These are phyloP conservation scores for Alternaria burnsii DNA, from an alignment of 2,329 filamentous ascomycete genomes.

Conservation along the genomic window DNA sequence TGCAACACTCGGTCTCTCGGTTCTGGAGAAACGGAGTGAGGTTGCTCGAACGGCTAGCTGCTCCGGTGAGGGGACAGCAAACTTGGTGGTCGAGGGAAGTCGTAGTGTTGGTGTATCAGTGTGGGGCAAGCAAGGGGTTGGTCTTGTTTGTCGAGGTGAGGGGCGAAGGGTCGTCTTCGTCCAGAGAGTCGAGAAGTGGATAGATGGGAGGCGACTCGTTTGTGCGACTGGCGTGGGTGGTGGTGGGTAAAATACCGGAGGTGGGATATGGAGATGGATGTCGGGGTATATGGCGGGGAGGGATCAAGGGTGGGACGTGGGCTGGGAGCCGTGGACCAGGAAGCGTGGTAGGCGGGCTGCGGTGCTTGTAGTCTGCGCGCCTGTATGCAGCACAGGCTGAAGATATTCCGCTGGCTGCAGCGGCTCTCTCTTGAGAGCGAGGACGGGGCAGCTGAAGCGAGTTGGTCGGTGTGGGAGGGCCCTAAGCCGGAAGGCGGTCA, in stretches of 20 bases:
- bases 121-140: conserved; percentile 37
- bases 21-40: conserved; percentile 14
- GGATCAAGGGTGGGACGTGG: conserved; percentile 31
- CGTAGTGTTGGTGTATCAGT: conserved; percentile 15
- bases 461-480: conserved; percentile 26
- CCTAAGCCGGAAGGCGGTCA: conserved; percentile 41
- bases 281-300: conserved; percentile 44
- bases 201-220: conserved; percentile 6
- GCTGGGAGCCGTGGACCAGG: conserved; percentile 17
- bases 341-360: conserved; percentile 16
- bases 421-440: conserved; percentile 25
- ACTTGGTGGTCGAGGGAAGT: conserved; percentile 15
- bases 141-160: conserved; percentile 34
- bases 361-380: conserved; percentile 14
- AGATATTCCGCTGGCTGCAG: conserved; percentile 14
- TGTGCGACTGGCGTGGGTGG: conserved; percentile 9
- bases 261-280: conserved; percentile 34
- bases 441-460: conserved; percentile 27
- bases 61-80: conserved; percentile 29
- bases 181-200: conserved; percentile 1
- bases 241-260: conserved; percentile 26
- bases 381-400: conserved; percentile 15
- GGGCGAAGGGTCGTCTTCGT: conserved; percentile 11
- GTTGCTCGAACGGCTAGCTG: conserved; percentile 17
- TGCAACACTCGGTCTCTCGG: conserved; percentile 11